A percentile compares a stretch with the other conserved stretches of the same genome.
phyloP scores from a whole-genome alignment of 257 asterid genomes.

The Salvia miltiorrhiza region DNA sequence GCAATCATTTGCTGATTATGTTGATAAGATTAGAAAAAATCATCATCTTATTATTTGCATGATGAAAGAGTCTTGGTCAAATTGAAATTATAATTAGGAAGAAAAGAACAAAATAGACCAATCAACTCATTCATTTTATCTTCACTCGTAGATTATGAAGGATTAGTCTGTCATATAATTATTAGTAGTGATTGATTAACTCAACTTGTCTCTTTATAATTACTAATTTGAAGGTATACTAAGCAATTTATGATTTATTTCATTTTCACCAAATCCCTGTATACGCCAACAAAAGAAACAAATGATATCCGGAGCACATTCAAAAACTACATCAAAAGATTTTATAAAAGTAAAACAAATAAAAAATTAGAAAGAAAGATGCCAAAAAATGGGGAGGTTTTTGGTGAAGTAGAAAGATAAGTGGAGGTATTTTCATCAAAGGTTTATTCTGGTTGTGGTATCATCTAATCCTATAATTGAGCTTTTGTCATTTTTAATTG shows the following conservation, averaged over 20 bases:
- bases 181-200: background rate
- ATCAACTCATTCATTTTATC: background rate
- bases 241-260: background rate
- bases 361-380: background rate
- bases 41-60: background rate
- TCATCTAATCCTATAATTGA: background rate
- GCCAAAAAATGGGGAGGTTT: background rate
- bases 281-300: conserved; percentile 14
- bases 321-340: background rate
- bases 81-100: conserved; percentile 7
- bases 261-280: background rate
- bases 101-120: background rate
- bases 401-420: background rate
- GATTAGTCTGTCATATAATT: background rate
- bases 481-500: background rate
- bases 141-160: background rate
- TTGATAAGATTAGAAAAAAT: background rate
- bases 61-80: background rate
- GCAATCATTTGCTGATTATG: background rate
- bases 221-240: background rate
- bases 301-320: background rate
- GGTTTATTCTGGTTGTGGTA: conserved; percentile 5
- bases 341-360: too few relatives aligned
- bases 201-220: background rate
- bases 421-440: conserved; percentile 13